Evolutionary conservation across 768 basidiomycete genomes (phyloP).

Genomic region (Paxillus involutus): DNA sequence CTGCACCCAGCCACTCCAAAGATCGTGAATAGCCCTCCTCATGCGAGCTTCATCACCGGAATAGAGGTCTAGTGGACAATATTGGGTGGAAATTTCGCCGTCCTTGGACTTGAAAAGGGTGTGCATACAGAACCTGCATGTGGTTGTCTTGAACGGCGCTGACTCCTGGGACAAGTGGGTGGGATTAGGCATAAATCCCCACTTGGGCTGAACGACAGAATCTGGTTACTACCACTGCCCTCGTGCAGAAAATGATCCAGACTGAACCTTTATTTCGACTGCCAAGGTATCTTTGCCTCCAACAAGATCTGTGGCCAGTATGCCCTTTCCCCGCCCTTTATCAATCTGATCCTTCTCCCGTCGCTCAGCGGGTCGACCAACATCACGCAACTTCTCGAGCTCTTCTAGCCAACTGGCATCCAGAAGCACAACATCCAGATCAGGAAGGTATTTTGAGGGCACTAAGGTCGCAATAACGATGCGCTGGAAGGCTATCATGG

Average conservation of each 20-base stretch:
- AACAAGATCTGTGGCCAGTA: slow-evolving; percentile 82
- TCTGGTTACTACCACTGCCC: slow-evolving; percentile 2
- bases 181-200: slow-evolving; percentile 83
- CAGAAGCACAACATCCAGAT: slow-evolving; percentile 47
- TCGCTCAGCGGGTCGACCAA: slow-evolving; percentile 56
- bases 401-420: slow-evolving; percentile 58
- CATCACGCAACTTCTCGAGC: slow-evolving; percentile 47
- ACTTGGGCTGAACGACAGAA: slow-evolving; percentile 74
- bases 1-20: slow-evolving; percentile 74
- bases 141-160: slow-evolving; percentile 56
- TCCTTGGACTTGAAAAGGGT: slow-evolving; percentile 47
- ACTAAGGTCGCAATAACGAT: slow-evolving; percentile 67
- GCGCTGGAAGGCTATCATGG: slow-evolving; percentile 56
- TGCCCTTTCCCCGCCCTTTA: slow-evolving; percentile 47
- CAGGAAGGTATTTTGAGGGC: slow-evolving; percentile 57
- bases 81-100: slow-evolving; percentile 39
- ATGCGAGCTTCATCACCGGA: slow-evolving; percentile 67
- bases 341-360: slow-evolving; percentile 61
- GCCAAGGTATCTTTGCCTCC: slow-evolving; percentile 57
- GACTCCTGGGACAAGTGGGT: slow-evolving; percentile 61
- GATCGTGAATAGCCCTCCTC: slow-evolving; percentile 56
- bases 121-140: slow-evolving; percentile 94
- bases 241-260: not conserved
- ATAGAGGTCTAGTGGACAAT: slow-evolving; percentile 91
- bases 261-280: slow-evolving; percentile 87